Percentiles rank a stretch among this genome's conserved stretches.
These are phyloP conservation scores for Atalantia buxifolia DNA, from an alignment of 345 rosid genomes.

Conservation along the genomic window DNA sequence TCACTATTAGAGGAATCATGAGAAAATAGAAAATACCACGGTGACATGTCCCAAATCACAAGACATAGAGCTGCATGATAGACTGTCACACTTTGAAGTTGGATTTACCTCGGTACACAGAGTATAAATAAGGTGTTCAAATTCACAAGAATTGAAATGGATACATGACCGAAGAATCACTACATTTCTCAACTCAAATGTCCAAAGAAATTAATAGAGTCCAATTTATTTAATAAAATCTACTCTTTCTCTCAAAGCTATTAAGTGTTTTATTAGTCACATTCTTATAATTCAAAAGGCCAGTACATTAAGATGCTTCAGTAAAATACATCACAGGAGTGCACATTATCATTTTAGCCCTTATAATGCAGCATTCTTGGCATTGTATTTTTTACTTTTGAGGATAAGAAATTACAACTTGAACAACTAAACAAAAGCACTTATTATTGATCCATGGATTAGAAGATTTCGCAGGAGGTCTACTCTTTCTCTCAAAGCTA, in stretches of 20 bases:
- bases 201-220: background rate
- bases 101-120: background rate
- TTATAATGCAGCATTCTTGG: background rate
- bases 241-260: background rate
- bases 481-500: too few relatives aligned
- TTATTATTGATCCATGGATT: too few relatives aligned
- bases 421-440: too few relatives aligned
- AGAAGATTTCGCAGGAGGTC: too few relatives aligned
- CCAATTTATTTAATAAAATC: background rate
- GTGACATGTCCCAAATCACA: background rate
- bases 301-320: background rate
- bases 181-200: background rate
- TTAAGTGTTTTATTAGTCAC: background rate
- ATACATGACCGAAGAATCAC: background rate
- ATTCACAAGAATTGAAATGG: background rate
- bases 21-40: background rate
- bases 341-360: background rate
- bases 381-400: too few relatives aligned
- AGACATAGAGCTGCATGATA: background rate
- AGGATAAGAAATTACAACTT: too few relatives aligned
- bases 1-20: background rate
- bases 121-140: background rate
- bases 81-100: background rate
- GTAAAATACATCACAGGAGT: background rate
- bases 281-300: background rate